Conservation (phyloP, 2,329 filamentous ascomycete species). For the Colletotrichum godetiae region DNA sequence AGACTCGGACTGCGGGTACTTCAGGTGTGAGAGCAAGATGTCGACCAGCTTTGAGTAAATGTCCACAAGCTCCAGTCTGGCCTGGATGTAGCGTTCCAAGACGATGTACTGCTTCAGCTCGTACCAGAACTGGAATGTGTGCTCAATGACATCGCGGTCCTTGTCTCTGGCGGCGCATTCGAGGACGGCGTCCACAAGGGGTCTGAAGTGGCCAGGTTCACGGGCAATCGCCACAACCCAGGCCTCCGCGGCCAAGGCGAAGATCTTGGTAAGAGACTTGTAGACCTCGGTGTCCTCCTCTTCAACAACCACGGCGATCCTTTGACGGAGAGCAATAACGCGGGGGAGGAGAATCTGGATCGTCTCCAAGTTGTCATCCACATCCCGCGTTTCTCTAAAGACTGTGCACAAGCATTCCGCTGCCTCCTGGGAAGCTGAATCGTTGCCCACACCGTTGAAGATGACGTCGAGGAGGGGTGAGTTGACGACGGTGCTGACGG, state of each 20-base stretch:
- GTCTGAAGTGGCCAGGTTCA: constrained; percentile 82
- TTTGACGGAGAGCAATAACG: constrained; percentile 80
- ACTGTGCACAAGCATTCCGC: constrained; percentile 94
- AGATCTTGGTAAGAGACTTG: constrained; percentile 89
- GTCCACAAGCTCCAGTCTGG: constrained; percentile 80
- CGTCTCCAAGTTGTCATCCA: constrained; percentile 86
- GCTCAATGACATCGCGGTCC: constrained; percentile 90
- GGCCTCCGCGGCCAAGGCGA: constrained; percentile 91
- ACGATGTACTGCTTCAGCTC: constrained; percentile 97
- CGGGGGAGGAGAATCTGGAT: constrained; percentile 88
- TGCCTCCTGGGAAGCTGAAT: constrained; percentile 85
- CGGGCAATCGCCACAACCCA: constrained; percentile 95
- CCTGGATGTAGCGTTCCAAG: constrained; percentile 87
- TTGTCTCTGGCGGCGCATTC: constrained; percentile 90
- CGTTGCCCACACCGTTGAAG: constrained; percentile 79
- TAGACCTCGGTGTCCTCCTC: constrained; percentile 88
- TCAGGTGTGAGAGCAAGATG: constrained; percentile 88
- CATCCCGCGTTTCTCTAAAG: constrained; percentile 90
- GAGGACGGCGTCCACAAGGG: constrained; percentile 89
- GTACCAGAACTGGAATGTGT: constrained; percentile 98
- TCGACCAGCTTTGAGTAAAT: constrained; percentile 92
- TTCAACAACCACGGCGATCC: constrained; percentile 78
- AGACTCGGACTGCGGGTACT: constrained; percentile 83
- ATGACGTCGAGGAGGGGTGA: constrained; percentile 87
- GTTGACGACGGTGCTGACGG: constrained; percentile 82